A percentile compares a stretch with the other conserved stretches of the same genome.
These are phyloP conservation scores for Mortierella sp. DNA, from an alignment of 371 early-diverging fungal species.

Conservation along the genomic window DNA sequence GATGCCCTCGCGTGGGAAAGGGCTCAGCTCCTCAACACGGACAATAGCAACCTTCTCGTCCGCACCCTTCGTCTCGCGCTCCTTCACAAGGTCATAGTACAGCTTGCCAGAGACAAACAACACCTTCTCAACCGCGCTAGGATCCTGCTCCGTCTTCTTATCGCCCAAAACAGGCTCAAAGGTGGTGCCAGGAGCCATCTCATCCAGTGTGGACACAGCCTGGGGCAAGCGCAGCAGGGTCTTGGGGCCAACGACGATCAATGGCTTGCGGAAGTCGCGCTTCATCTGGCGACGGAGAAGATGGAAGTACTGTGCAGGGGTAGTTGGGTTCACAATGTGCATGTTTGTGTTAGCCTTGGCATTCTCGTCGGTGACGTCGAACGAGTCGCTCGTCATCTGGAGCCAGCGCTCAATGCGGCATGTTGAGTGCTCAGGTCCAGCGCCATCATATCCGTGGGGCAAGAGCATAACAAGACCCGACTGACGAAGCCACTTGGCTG, in stretches of 20 bases:
- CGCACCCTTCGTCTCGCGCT: slow-evolving; percentile 69
- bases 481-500: slow-evolving; percentile 92
- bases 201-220: slow-evolving; percentile 79
- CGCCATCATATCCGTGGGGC: slow-evolving; percentile 97
- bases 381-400: slow-evolving; percentile 88
- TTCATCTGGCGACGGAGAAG: slow-evolving; percentile 89
- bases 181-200: slow-evolving; percentile 86
- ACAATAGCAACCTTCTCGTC: slow-evolving; percentile 83
- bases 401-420: slow-evolving; percentile 94
- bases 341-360: slow-evolving; percentile 82
- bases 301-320: slow-evolving; percentile 97
- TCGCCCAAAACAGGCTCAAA: slow-evolving; percentile 88
- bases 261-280: slow-evolving; percentile 90
- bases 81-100: slow-evolving; percentile 91
- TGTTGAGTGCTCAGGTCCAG: slow-evolving; percentile 96
- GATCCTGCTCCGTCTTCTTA: slow-evolving; percentile 41
- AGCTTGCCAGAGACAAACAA: slow-evolving; percentile 91
- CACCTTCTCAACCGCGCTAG: slow-evolving; percentile 71
- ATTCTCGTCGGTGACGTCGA: slow-evolving; percentile 63
- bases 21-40: slow-evolving; percentile 92
- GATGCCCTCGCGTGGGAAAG: slow-evolving; percentile 88
- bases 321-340: slow-evolving; percentile 93
- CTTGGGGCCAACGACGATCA: slow-evolving; percentile 92
- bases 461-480: slow-evolving; percentile 90
- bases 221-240: slow-evolving; percentile 75